Conservation (phyloP, 352 stramenopile genomes). For the Phytophthora pseudosyringae region DNA sequence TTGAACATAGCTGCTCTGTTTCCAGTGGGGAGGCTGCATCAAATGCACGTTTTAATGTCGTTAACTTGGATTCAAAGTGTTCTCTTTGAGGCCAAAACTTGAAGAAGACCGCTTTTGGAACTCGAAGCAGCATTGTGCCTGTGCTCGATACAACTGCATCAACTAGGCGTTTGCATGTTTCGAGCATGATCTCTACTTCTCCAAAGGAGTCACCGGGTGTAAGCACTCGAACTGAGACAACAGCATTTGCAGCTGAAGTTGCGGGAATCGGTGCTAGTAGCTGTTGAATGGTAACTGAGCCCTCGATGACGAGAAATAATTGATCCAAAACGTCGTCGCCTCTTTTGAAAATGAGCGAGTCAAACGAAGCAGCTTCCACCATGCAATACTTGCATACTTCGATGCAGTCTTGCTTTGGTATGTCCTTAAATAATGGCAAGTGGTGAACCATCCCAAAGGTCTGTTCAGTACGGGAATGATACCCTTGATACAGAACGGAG, state of each 20-base stretch:
- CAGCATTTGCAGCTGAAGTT: slow-evolving; percentile 13
- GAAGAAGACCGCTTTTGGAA: slow-evolving; percentile 47
- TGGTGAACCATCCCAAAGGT: slow-evolving; percentile 42
- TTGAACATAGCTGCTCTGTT: slow-evolving; percentile 44
- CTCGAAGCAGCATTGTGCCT: slow-evolving; percentile 41
- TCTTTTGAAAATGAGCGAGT: slow-evolving; percentile 42
- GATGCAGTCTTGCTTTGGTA: slow-evolving; percentile 21
- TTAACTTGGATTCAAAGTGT: slow-evolving; percentile 41
- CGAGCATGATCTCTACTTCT: slow-evolving; percentile 50
- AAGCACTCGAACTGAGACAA: slow-evolving; percentile 40
- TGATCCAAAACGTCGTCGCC: slow-evolving; percentile 33
- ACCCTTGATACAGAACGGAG: slow-evolving; percentile 33
- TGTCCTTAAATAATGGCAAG: slow-evolving; percentile 40
- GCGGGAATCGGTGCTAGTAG: neutral
- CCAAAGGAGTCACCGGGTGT: slow-evolving; percentile 48
- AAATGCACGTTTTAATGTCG: slow-evolving; percentile 41
- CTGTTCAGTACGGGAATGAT: slow-evolving; percentile 43
- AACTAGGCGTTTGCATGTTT: slow-evolving; percentile 33
- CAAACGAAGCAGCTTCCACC: slow-evolving; percentile 37
- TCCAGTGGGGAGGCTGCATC: slow-evolving; percentile 43
- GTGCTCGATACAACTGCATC: slow-evolving; percentile 30
- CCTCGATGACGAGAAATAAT: slow-evolving; percentile 50
- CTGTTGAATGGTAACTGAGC: slow-evolving; percentile 47
- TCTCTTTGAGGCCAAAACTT: slow-evolving; percentile 38
- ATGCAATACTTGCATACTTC: slow-evolving; percentile 41